A percentile compares a stretch with the other conserved stretches of the same genome.
Evolutionary conservation across 192 early-diverging fungal genomes (phyloP).

Genomic region (Backusella westeae): DNA sequence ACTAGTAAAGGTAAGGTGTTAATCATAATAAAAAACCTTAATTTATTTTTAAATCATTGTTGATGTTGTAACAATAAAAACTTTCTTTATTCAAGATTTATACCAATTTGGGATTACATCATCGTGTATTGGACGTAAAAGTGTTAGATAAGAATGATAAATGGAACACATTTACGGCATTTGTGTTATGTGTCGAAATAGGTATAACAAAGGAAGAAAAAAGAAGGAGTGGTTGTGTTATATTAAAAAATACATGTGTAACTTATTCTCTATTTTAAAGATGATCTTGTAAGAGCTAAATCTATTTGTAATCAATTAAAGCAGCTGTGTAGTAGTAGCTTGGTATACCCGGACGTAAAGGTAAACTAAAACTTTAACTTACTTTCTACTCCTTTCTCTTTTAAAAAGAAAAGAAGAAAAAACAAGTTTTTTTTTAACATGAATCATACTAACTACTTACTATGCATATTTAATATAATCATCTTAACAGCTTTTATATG

Average conservation of each 20-base stretch:
- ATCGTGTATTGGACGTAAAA: constrained; percentile 10
- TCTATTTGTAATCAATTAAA: not conserved
- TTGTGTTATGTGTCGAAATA: constrained; percentile 9
- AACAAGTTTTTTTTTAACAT: not conserved
- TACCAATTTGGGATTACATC: not conserved
- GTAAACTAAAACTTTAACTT: not conserved
- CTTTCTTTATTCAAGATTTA: not conserved
- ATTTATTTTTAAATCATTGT: not conserved
- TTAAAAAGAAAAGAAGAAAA: not conserved
- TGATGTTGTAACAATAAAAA: constrained; percentile 5
- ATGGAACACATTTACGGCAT: constrained; percentile 1
- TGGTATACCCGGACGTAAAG: constrained; percentile 15
- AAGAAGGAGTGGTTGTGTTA: not conserved
- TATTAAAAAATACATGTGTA: not conserved
- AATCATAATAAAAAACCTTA: not conserved
- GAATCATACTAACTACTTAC: not conserved
- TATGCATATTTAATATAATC: not conserved
- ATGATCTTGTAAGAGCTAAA: constrained; percentile 12
- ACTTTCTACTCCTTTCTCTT: not conserved
- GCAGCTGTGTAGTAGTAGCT: not conserved
- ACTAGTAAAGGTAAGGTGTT: not conserved
- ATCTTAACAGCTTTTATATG: not conserved
- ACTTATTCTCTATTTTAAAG: not conserved
- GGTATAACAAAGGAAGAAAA: constrained; percentile 8
- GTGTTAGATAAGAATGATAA: not conserved